Conservation (phyloP, 2,329 filamentous ascomycete genomes). For the Aspergillus alliaceus region DNA sequence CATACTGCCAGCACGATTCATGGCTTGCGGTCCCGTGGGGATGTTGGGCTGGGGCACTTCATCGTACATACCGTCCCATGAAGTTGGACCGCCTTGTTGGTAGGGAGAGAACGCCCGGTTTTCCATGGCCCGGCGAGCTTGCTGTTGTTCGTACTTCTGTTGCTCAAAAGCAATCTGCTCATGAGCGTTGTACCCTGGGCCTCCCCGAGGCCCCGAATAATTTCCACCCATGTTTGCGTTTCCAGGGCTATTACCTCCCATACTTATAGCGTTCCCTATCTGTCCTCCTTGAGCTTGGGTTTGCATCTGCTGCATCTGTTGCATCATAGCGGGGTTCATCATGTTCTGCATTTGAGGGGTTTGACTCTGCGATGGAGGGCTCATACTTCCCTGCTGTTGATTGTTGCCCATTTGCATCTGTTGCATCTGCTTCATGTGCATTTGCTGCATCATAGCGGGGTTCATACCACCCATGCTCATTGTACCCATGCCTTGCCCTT, state of each 20-base stretch:
- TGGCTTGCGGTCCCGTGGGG: constrained; percentile 52
- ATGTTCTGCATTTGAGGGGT: constrained; percentile 59
- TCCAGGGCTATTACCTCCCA: constrained; percentile 28
- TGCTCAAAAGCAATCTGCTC: constrained; percentile 76
- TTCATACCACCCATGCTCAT: constrained; percentile 69
- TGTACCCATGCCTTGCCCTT: constrained; percentile 42
- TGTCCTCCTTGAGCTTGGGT: constrained; percentile 39
- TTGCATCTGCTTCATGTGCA: constrained; percentile 62
- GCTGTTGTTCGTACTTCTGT: constrained; percentile 73
- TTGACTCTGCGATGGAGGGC: constrained; percentile 36
- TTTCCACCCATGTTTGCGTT: constrained; percentile 46
- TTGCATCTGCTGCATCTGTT: constrained; percentile 62
- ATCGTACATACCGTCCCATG: constrained; percentile 98
- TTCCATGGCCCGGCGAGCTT: constrained; percentile 55
- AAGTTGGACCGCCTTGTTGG: constrained; percentile 67
- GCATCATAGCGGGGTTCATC: constrained; percentile 73
- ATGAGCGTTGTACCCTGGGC: constrained; percentile 63
- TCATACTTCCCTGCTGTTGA: constrained; percentile 36
- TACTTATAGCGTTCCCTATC: constrained; percentile 22
- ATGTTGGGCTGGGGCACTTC: constrained; percentile 83
- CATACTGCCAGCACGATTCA: constrained; percentile 42
- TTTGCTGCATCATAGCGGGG: constrained; percentile 71
- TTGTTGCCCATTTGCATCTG: constrained; percentile 51
- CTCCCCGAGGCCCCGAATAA: constrained; percentile 47
- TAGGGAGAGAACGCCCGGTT: constrained; percentile 43